Evolutionary conservation across 495 filamentous ascomycete genomes (phyloP), one percentile per base, ranked within the genome.

Genomic region (Cudoniella acicularis): DNA sequence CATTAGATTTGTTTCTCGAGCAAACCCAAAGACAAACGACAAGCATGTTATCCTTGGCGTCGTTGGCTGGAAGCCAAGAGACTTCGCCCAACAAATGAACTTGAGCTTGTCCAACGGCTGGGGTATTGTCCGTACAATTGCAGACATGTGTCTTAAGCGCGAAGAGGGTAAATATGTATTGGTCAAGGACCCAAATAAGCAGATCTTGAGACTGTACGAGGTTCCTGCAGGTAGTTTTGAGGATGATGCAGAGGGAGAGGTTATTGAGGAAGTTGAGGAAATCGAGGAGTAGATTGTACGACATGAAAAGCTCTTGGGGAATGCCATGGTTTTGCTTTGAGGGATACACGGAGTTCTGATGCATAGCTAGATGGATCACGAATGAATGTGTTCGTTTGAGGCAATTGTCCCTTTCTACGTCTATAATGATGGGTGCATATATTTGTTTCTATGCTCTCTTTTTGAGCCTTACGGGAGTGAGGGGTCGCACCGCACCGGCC

Each of bases 1-100:
- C 0, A 27, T 47, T 62, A 91, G 88, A 22, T 98, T 98, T 74
- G 91, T 98, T 61, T 96, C 92, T 54, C 92, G 94, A 62, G 83
- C 83, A 57, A 95, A 90, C 75, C 92, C 95, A 55, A 93, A 94
- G 81, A 83, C 83, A 61, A 88, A 89, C 65, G 87, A 94, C 66
- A 87, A 85, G 60, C 94, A 98, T 73, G 89, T 98, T 69, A 84
- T 98, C 60, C 88, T 98, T 41, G 95, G 95, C 63, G 95, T 98
- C 54, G 84, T 95, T 3, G 91, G 91, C 74, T 96, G 96, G 84
- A 98, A 98, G 79, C 94, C 94, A 27, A 84, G 87, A 65, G 95
- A 98, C 67, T 97, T 98, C 67, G 95, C 95, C 50, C 81, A 83
- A 71, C 94, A 98, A 80, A 98, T 98, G 94, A 96, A 96, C 73